These are phyloP conservation scores for Liquidambar formosana DNA, from an alignment of 164 flowering plant genomes.

Conservation along the genomic window DNA sequence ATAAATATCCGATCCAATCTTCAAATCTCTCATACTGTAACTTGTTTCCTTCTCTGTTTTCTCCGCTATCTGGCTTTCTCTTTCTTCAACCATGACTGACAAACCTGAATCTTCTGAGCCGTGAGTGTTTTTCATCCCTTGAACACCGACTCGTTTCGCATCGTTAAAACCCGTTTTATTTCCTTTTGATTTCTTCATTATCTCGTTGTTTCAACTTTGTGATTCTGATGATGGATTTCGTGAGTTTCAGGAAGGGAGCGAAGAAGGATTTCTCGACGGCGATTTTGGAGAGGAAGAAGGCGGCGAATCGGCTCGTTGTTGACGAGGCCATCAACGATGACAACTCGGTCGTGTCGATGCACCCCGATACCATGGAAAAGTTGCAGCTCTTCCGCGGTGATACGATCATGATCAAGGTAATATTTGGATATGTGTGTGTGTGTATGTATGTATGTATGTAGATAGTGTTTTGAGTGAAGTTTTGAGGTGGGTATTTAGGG, in stretches of 20 bases:
- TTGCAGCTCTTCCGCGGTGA: slow-evolving; percentile 33
- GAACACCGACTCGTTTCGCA: too few relatives aligned
- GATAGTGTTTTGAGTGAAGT: too few relatives aligned
- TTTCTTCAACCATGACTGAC: slow-evolving; percentile 18
- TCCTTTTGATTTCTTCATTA: neutral
- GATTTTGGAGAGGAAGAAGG: slow-evolving; percentile 33
- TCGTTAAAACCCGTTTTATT: neutral
- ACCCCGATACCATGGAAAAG: slow-evolving; percentile 30
- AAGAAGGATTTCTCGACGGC: slow-evolving; percentile 39
- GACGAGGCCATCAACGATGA: slow-evolving; percentile 35
- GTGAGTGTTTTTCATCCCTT: too few relatives aligned
- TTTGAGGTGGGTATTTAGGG: too few relatives aligned
- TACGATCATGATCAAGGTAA: slow-evolving; percentile 29
- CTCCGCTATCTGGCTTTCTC: too few relatives aligned
- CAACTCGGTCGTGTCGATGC: slow-evolving; percentile 26
- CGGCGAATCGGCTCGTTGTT: slow-evolving; percentile 34
- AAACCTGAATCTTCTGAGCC: slow-evolving; percentile 30
- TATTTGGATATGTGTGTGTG: neutral
- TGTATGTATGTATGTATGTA: neutral
- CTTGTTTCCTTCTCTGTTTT: too few relatives aligned
- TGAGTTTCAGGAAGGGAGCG: slow-evolving; percentile 24
- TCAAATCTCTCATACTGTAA: neutral
- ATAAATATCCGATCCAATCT: neutral
- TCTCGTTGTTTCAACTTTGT: neutral
- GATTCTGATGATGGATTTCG: neutral